A percentile compares a stretch with the other conserved stretches of the same genome.
Evolutionary conservation across 495 filamentous ascomycete genomes (phyloP).

Genomic region (Rhypophila decipiens): DNA sequence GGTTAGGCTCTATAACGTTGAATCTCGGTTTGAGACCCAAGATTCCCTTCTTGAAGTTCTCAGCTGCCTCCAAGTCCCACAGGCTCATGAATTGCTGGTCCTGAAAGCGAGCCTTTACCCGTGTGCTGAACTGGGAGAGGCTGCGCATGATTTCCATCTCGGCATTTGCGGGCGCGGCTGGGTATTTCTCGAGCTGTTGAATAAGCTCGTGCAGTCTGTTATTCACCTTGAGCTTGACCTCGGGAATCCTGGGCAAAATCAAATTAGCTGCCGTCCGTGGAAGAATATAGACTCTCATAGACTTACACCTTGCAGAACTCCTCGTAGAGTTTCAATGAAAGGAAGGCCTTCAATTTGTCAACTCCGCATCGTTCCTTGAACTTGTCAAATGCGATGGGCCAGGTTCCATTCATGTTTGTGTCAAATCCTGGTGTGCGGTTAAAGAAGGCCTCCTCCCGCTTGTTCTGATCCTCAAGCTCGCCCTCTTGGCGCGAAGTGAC

Average conservation of each 20-base stretch:
- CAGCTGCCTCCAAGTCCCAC: slow-evolving; percentile 22
- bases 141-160: slow-evolving; percentile 42
- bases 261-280: slow-evolving; percentile 1
- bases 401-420: slow-evolving; percentile 29
- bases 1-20: slow-evolving; percentile 20
- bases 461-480: slow-evolving; percentile 47
- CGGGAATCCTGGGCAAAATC: slow-evolving; percentile 41
- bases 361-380: slow-evolving; percentile 55
- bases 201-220: slow-evolving; percentile 42
- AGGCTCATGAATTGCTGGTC: slow-evolving; percentile 20
- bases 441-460: slow-evolving; percentile 58
- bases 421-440: too few relatives aligned
- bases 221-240: slow-evolving; percentile 52
- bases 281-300: background rate
- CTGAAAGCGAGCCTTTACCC: slow-evolving; percentile 31
- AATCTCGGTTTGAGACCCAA: slow-evolving; percentile 38
- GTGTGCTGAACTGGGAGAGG: slow-evolving; percentile 32
- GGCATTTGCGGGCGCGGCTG: slow-evolving; percentile 48
- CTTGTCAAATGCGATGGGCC: slow-evolving; percentile 35
- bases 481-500: slow-evolving; percentile 45
- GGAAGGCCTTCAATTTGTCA: slow-evolving; percentile 42
- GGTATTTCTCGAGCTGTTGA: slow-evolving; percentile 40
- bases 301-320: slow-evolving; percentile 51
- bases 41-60: slow-evolving; percentile 29
- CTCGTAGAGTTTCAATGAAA: slow-evolving; percentile 48